These are phyloP conservation scores for Malus asiatica DNA, from an alignment of 306 rosid species.

Conservation along the genomic window DNA sequence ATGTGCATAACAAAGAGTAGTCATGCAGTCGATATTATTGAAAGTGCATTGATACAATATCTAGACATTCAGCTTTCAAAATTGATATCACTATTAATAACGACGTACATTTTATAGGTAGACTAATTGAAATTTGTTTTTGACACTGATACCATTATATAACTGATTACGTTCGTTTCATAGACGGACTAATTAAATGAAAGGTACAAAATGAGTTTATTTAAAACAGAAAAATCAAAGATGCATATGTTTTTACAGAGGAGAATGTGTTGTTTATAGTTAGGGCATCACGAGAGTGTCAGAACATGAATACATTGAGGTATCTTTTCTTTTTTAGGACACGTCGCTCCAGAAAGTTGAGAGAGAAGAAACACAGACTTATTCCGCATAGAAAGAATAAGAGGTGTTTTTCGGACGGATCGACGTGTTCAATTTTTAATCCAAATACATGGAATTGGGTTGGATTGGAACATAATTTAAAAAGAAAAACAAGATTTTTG, in stretches of 20 bases:
- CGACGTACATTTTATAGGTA: too few relatives aligned
- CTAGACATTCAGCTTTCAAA: too few relatives aligned
- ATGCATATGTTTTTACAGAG: background rate
- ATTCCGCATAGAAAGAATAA: background rate
- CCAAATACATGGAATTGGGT: too few relatives aligned
- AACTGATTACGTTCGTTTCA: background rate
- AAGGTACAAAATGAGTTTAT: background rate
- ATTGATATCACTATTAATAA: too few relatives aligned
- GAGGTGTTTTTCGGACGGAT: too few relatives aligned
- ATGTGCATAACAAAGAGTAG: too few relatives aligned
- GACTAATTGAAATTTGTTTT: background rate
- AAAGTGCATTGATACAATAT: background rate
- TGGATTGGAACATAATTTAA: too few relatives aligned
- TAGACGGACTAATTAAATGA: too few relatives aligned
- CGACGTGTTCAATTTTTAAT: too few relatives aligned
- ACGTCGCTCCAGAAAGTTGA: conserved; percentile 63
- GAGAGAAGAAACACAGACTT: background rate
- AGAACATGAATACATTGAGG: conserved; percentile 45
- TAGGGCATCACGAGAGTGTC: conserved; percentile 51
- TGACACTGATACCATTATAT: background rate
- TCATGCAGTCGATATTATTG: background rate
- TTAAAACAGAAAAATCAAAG: background rate
- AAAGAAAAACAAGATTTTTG: too few relatives aligned
- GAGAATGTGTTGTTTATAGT: background rate
- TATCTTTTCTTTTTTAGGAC: conserved; percentile 52